Base-by-base conservation (phyloP, 106 monocot genomes). In the Alisma plantagoaquatica region DNA sequence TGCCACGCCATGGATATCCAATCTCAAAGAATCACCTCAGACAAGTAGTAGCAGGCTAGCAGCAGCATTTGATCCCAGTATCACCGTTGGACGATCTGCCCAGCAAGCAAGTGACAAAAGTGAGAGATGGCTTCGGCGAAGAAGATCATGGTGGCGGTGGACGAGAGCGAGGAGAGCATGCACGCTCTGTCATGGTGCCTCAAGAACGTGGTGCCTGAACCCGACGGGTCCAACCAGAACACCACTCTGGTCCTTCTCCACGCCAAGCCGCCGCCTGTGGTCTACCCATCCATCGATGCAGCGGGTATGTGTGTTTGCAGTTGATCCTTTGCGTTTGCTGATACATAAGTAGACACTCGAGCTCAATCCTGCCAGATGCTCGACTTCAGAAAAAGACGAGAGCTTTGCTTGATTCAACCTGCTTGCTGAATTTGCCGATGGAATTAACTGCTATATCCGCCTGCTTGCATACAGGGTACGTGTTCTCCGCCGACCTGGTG, bases 111-210 rank as follows among this genome's bases (percentile, higher is more conserved):
- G n/a, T n/a, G n/a, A n/a, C n/a, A n/a, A n/a, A n/a, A n/a, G n/a
- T n/a, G n/a, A n/a, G n/a, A n/a, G n/a, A n/a, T n/a, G n/a, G n/a
- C n/a, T n/a, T n/a, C n/a, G n/a, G n/a, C n/a, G 63, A 57, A 63
- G 31, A 33, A 53, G 63, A 73, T 78, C 29, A 68, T 61, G 23
- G 68, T 73, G 46, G 78, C 78, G 27, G 78, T 73, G 29, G 73
- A 78, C 64, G 62, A 59, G 33, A 55, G 72, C 15, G 78, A 73
- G 43, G 78, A 78, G 73, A 78, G 78, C 68, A 35, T 69, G 53
- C 51, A 73, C 64, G 78, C 73, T 27, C 47, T 66, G 31, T 56
- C 56, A 11, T 66, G 66, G 66, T 66, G 66, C 33, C 33, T 66
- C 33, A 32, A 57, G 25, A 54, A 66, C 54, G 33, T 66, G 20